Conservation (phyloP, 2,329 filamentous ascomycete species). For the Microthyrium microscopicum region DNA sequence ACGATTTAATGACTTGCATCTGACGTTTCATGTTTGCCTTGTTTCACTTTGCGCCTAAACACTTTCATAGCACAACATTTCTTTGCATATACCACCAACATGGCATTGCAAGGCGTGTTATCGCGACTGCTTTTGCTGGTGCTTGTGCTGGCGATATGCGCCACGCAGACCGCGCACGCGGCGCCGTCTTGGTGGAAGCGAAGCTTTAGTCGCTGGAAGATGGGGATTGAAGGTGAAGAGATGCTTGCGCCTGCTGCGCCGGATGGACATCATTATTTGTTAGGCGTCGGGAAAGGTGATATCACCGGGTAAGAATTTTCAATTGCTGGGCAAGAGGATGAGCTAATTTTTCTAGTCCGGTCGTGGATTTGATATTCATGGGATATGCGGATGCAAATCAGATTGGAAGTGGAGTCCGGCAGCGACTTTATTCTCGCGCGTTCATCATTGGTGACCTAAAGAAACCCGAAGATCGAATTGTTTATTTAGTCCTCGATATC, state of each 20-base stretch:
- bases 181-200: too few species aligned
- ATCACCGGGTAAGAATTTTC: constrained; percentile 44
- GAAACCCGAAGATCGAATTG: constrained; percentile 53
- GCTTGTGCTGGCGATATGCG: too few species aligned
- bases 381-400: constrained; percentile 82
- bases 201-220: too few species aligned
- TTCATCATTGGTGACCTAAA: constrained; percentile 66
- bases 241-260: not conserved
- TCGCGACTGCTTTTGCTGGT: too few species aligned
- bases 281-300: constrained; percentile 56
- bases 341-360: constrained; percentile 36
- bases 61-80: too few species aligned
- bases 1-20: too few species aligned
- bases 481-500: constrained; percentile 78
- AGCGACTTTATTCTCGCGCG: constrained; percentile 73
- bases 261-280: constrained; percentile 34
- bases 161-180: too few species aligned
- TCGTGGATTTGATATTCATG: constrained; percentile 81
- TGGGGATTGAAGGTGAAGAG: constrained; percentile 6
- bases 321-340: not conserved
- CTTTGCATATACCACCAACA: too few species aligned
- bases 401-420: constrained; percentile 65
- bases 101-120: too few species aligned
- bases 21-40: too few species aligned
- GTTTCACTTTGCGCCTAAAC: too few species aligned